These are phyloP conservation scores for Ettlia oleoabundans DNA, from an alignment of 139 green algal genomes.

Conservation along the genomic window DNA sequence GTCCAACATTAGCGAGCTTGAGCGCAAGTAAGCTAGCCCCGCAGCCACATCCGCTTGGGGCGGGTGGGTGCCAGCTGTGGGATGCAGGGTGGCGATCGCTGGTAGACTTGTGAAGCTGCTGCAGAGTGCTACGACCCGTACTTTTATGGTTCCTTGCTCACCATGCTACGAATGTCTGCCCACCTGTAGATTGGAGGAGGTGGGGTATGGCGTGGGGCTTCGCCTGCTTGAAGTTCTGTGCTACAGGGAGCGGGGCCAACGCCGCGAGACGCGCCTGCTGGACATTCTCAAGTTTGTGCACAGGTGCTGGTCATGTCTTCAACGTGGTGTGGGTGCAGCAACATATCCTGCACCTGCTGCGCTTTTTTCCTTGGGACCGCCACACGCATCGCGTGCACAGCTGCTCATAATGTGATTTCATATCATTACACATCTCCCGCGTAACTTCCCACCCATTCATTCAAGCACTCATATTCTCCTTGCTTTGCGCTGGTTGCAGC, in stretches of 20 bases:
- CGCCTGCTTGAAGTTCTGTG: slow-evolving; percentile 89
- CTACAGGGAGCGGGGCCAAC: slow-evolving; percentile 77
- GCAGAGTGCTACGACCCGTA: too few relatives aligned
- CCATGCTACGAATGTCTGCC: too few relatives aligned
- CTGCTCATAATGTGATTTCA: too few relatives aligned
- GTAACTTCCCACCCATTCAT: background rate
- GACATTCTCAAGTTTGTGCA: slow-evolving; percentile 94
- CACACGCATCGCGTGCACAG: too few relatives aligned
- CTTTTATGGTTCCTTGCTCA: too few relatives aligned
- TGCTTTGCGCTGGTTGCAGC: slow-evolving; percentile 3
- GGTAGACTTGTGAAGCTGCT: too few relatives aligned
- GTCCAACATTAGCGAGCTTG: slow-evolving; percentile 89
- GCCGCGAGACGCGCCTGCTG: slow-evolving; percentile 80
- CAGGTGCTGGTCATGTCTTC: too few relatives aligned
- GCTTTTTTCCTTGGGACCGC: too few relatives aligned
- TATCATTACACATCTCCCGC: background rate
- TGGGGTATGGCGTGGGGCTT: slow-evolving; percentile 85
- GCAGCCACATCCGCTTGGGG: too few relatives aligned
- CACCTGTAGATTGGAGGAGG: slow-evolving; percentile 78
- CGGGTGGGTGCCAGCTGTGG: background rate
- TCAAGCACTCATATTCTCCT: background rate
- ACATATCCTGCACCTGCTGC: background rate
- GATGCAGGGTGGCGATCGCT: too few relatives aligned
- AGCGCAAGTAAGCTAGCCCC: slow-evolving; percentile 88
- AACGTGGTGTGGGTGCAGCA: background rate